A percentile compares a stretch with the other conserved stretches of the same genome.
Evolutionary conservation across 2,329 filamentous ascomycete species (phyloP).

Genomic region (Pseudopithomyces chartarum): DNA sequence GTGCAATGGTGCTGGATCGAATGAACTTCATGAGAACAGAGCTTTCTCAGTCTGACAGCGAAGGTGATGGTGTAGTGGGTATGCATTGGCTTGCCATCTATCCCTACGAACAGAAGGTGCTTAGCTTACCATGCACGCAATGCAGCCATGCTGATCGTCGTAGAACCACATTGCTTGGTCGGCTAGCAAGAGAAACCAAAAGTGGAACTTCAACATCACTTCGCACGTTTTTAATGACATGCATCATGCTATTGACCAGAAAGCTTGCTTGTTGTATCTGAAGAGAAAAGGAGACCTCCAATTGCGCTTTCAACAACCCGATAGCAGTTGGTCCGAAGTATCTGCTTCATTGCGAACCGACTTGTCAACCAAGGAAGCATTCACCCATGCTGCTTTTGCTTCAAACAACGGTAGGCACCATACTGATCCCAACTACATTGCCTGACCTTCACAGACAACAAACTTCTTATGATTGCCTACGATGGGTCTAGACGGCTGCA

Average conservation of each 20-base stretch:
- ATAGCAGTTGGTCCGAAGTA: conserved; percentile 72
- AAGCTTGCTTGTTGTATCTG: conserved; percentile 76
- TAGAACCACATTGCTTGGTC: conserved; percentile 47
- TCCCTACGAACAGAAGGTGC: conserved; percentile 48
- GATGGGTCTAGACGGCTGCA: conserved; percentile 74
- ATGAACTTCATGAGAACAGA: conserved; percentile 66
- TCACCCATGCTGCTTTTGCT: conserved; percentile 49
- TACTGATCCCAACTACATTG: background rate
- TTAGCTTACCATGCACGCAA: background rate
- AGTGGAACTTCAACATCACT: conserved; percentile 73
- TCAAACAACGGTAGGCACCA: conserved; percentile 69
- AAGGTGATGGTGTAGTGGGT: conserved; percentile 78
- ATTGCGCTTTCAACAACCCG: conserved; percentile 78
- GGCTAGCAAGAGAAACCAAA: conserved; percentile 44
- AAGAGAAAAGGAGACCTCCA: conserved; percentile 75
- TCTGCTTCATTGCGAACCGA: conserved; percentile 76
- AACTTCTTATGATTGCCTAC: conserved; percentile 68
- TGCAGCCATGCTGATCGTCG: conserved; percentile 7
- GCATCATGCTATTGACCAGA: conserved; percentile 71
- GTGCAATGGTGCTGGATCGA: conserved; percentile 74
- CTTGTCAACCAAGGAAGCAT: conserved; percentile 60
- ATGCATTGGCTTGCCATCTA: conserved; percentile 75
- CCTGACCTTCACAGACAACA: conserved; percentile 42
- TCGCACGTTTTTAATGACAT: conserved; percentile 71
- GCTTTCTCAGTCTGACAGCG: conserved; percentile 71